A percentile compares a stretch with the other conserved stretches of the same genome.
These are phyloP conservation scores for Quercus variabilis DNA, from an alignment of 306 rosid genomes.

Conservation along the genomic window DNA sequence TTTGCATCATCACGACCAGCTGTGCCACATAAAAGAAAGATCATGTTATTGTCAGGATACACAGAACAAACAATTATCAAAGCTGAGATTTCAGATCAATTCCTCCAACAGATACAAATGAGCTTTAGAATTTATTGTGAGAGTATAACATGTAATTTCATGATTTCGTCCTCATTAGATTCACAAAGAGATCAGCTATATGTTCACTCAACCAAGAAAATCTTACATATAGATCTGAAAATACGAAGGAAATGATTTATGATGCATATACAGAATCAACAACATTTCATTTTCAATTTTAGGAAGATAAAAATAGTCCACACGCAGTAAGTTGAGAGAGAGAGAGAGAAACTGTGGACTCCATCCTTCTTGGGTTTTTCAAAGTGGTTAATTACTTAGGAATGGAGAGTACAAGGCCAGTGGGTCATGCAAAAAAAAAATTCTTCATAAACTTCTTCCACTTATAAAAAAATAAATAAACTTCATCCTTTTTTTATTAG, in stretches of 20 bases:
- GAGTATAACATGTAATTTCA: not conserved
- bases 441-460: not conserved
- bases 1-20: constrained; percentile 93
- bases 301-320: not conserved
- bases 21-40: constrained; percentile 27
- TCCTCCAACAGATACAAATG: constrained; percentile 11
- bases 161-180: not conserved
- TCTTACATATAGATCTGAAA: not conserved
- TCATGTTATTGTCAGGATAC: constrained; percentile 20
- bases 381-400: not conserved
- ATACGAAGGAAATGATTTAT: not conserved
- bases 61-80: constrained; percentile 15
- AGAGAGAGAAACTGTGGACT: too few species aligned
- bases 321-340: too few species aligned
- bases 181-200: not conserved
- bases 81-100: constrained; percentile 14
- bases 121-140: not conserved
- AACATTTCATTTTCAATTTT: not conserved
- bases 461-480: not conserved
- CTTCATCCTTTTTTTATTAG: not conserved
- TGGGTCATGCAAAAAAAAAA: not conserved
- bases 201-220: not conserved
- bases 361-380: not conserved
- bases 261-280: not conserved
- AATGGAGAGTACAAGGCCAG: not conserved